A percentile compares a stretch with the other conserved stretches of the same genome.
These are phyloP conservation scores for Gaillardinia entomophila DNA, from an alignment of 805 yeast species.

Conservation along the genomic window DNA sequence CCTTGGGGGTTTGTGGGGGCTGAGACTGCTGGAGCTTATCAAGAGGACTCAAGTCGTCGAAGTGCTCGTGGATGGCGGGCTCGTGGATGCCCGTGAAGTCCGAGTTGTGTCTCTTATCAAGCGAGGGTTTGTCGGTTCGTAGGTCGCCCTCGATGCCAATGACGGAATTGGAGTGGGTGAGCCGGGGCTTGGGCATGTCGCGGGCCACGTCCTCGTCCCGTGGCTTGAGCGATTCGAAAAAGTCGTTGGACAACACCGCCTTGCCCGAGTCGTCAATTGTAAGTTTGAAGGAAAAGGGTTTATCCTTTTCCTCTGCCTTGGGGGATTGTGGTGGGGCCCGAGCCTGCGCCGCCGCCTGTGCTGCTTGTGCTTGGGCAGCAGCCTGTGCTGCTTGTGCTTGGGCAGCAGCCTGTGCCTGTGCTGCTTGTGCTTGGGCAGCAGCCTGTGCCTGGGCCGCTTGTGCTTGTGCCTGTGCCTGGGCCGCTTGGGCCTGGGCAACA, in stretches of 20 bases:
- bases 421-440: neutral
- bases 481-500: neutral
- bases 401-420: neutral
- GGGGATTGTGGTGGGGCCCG: neutral
- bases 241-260: conserved; percentile 28
- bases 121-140: too few relatives aligned
- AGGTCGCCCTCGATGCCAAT: conserved; percentile 25
- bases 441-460: neutral
- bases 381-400: too few relatives aligned
- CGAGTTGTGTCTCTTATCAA: neutral
- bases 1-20: conserved; percentile 32
- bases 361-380: neutral
- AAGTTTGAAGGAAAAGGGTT: conserved; percentile 17
- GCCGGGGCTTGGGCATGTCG: conserved; percentile 15
- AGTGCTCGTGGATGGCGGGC: neutral
- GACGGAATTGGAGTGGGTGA: conserved; percentile 20
- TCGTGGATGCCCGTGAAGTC: neutral
- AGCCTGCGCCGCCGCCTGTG: neutral
- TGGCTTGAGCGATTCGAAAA: conserved; percentile 4
- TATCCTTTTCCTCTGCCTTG: neutral
- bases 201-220: too few relatives aligned
- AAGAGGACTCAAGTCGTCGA: neutral
- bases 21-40: neutral
- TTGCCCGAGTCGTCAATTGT: conserved; percentile 38
- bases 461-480: neutral